Base-by-base conservation (phyloP, 306 rosid species). In the Prunus mongolica region DNA sequence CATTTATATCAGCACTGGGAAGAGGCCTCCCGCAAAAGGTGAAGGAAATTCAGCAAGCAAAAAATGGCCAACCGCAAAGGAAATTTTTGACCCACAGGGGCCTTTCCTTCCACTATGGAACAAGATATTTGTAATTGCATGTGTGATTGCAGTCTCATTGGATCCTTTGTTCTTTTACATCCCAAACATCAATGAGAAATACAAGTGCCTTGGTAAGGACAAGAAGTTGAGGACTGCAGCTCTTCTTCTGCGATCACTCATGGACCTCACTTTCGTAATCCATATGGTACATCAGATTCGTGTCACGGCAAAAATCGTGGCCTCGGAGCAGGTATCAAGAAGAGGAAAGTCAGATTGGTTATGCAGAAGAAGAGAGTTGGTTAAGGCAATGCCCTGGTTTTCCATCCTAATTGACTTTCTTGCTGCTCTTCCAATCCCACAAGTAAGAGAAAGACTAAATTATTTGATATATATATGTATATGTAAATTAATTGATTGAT, bases 391-490 rank as follows among this genome's bases (percentile, higher is more conserved):
- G 44, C 72, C 74, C 1, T 76, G 80, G 73, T 47, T 63, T 61
- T 78, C 67, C 45, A 30, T 83, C 32, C 41, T 83, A 3, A 66
- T 79, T 46, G 86, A 83, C 67, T 24, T 83, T 57, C 83, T 75
- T 19, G 83, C 83, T 10, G 54, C 71, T 71, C 83, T 83, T 65
- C 81, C 86, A 5, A 76, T 83, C 57, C 81, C 80, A 24, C 75
- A 77, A 72, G 80, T 68, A 68, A 51, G 74, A 49, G 54, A 49
- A 6, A 49, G 54, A 49, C 3, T 3, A 1, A 7, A 49, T 9
- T 49, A 38, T 38, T 34, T 34, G 8, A 3, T 30, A 30, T 32
- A 28, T 28, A 28, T 32, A 7, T 38, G 6, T 38, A 4, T 19
- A 49, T 34, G 44, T 38, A 7, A 15, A 6, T 19, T 44, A 3